phyloP scores from a whole-genome alignment of 768 basidiomycete genomes.

The Boletus eberwhitei region DNA sequence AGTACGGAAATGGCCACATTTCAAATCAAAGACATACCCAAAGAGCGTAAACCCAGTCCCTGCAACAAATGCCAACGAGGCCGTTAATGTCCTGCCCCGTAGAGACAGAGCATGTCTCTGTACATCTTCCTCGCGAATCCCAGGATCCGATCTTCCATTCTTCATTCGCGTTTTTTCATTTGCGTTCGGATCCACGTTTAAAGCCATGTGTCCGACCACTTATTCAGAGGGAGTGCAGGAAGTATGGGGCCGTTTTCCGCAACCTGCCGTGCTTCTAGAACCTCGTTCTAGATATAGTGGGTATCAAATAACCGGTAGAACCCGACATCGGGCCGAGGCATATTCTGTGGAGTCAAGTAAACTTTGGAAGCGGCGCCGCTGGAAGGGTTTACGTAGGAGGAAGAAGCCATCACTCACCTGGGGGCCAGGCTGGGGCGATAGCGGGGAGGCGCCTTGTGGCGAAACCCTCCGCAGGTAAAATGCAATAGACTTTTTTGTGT shows the following conservation, averaged over 20 bases:
- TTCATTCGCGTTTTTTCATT: slow-evolving; percentile 9
- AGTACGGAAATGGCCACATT: neutral
- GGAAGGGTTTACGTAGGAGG: neutral
- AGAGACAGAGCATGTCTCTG: slow-evolving; percentile 13
- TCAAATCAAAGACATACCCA: slow-evolving; percentile 37
- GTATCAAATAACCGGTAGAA: slow-evolving; percentile 8
- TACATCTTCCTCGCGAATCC: slow-evolving; percentile 10
- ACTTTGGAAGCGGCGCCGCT: neutral
- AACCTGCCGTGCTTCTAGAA: neutral
- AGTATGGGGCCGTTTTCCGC: neutral
- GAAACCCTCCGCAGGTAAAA: neutral
- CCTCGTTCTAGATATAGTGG: slow-evolving; percentile 2
- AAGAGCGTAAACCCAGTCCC: slow-evolving; percentile 63
- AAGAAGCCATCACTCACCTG: slow-evolving; percentile 10
- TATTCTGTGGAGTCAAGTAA: neutral
- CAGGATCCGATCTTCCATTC: neutral
- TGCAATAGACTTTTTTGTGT: neutral
- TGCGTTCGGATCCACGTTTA: neutral
- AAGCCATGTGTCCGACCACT: slow-evolving; percentile 2
- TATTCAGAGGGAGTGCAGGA: neutral
- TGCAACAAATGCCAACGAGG: slow-evolving; percentile 52
- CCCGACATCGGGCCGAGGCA: neutral
- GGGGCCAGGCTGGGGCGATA: too few species aligned
- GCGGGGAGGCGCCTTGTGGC: neutral
- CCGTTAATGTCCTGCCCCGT: slow-evolving; percentile 41